Evolutionary conservation across 2,329 filamentous ascomycete species (phyloP).

Genomic region (Pseudonectria buxi): DNA sequence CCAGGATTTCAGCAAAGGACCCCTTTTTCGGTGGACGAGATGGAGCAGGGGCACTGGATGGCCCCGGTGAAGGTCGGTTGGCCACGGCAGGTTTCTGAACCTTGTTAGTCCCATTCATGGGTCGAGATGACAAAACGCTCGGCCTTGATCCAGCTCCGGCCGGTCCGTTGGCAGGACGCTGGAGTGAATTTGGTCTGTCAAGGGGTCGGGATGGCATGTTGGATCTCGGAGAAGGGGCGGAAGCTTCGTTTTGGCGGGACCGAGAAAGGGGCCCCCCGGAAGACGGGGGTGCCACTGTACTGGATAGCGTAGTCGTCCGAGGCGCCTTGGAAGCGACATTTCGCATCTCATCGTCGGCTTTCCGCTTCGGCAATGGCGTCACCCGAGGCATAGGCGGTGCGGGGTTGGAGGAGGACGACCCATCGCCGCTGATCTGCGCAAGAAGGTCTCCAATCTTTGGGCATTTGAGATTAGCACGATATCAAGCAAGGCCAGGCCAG

Average conservation of each 20-base stretch:
- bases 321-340: conserved; percentile 36
- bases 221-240: conserved; percentile 11
- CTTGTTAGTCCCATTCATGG: conserved; percentile 18
- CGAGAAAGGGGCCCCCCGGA: conserved; percentile 14
- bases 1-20: conserved; percentile 68
- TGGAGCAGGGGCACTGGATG: conserved; percentile 33
- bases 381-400: conserved; percentile 23
- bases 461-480: conserved; percentile 14
- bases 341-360: conserved; percentile 46
- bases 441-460: conserved; percentile 31
- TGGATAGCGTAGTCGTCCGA: conserved; percentile 23
- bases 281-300: conserved; percentile 14
- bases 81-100: conserved; percentile 19
- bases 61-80: conserved; percentile 17
- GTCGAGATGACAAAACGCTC: conserved; percentile 18
- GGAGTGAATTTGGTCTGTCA: conserved; percentile 18
- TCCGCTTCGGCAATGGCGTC: conserved; percentile 43
- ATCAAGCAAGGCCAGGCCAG: conserved; percentile 2
- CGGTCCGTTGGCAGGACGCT: conserved; percentile 14
- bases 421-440: conserved; percentile 51
- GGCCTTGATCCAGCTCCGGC: conserved; percentile 11
- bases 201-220: conserved; percentile 18
- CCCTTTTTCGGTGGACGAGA: conserved; percentile 59
- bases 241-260: conserved; percentile 8
- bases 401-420: conserved; percentile 27